These are phyloP conservation scores for Chlamydomonas sp. DNA, from an alignment of 139 green algal species.

Conservation along the genomic window DNA sequence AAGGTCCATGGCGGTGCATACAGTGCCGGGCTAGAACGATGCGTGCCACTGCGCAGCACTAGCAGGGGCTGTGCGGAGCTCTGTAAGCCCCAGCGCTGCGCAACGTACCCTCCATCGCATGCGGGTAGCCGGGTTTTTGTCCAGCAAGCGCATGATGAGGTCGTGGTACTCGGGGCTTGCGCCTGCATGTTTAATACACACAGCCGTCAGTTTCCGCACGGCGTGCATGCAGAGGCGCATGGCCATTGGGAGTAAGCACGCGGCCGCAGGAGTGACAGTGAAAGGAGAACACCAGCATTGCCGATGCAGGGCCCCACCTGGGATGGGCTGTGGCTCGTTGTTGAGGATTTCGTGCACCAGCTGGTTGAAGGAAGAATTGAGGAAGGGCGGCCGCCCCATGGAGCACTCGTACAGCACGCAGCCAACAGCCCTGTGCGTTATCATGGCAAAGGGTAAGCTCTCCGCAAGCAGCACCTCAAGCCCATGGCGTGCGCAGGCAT, in stretches of 20 bases:
- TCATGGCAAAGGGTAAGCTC: too few species aligned
- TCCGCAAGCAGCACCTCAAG: too few species aligned
- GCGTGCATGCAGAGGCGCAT: too few species aligned
- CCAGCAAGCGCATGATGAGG: conserved; percentile 79
- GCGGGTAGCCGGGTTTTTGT: conserved; percentile 84
- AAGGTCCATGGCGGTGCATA: not conserved
- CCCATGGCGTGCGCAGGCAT: too few species aligned
- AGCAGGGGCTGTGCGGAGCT: not conserved
- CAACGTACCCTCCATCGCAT: conserved; percentile 67
- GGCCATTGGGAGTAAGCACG: too few species aligned
- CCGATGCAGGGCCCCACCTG: conserved; percentile 26
- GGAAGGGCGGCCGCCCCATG: conserved; percentile 88
- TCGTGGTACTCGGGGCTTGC: conserved; percentile 73
- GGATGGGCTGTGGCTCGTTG: conserved; percentile 65
- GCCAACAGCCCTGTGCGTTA: conserved; percentile 69
- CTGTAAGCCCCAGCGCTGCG: not conserved
- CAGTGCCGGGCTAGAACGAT: not conserved
- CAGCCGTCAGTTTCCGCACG: not conserved
- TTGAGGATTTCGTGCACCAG: conserved; percentile 82
- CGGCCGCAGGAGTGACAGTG: not conserved
- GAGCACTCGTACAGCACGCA: conserved; percentile 95
- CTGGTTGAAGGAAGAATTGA: conserved; percentile 79
- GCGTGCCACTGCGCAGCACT: not conserved
- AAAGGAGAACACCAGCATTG: not conserved
- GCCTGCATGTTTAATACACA: conserved; percentile 49